Conservation (phyloP, 345 rosid genomes). For the Citrus sp. region DNA sequence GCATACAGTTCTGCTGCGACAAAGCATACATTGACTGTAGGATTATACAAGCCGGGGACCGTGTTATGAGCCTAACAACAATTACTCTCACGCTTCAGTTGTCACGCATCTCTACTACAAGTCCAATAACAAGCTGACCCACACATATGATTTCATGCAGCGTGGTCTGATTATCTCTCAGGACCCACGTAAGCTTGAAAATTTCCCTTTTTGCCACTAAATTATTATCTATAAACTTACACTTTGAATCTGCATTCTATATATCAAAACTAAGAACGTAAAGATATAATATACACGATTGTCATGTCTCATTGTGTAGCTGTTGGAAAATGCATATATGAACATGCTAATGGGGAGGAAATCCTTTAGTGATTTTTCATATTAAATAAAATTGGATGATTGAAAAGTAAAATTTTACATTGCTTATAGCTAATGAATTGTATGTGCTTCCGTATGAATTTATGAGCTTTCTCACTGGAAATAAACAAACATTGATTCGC, state of each 20-base stretch:
- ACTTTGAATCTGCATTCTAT: no score
- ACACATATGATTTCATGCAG: constrained; percentile 30
- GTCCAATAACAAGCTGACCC: constrained; percentile 15
- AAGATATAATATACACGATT: not conserved
- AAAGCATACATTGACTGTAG: constrained; percentile 16
- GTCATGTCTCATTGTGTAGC: not conserved
- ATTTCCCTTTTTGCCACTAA: not conserved
- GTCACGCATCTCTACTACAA: constrained; percentile 33
- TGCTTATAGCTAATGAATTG: no score
- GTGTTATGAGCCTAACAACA: constrained; percentile 20
- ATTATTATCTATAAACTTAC: no score
- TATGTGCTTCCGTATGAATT: no score
- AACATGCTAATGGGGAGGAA: not conserved
- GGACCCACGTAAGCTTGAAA: not conserved
- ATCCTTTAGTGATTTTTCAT: not conserved
- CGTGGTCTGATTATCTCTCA: constrained; percentile 3
- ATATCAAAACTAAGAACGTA: no score
- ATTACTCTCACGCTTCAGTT: constrained; percentile 26
- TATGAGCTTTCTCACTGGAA: no score
- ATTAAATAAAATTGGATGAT: no score
- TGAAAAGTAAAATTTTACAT: no score
- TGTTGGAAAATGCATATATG: not conserved
- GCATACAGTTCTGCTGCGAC: constrained; percentile 20
- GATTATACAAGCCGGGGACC: constrained; percentile 27
- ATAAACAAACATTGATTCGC: no score